Evolutionary conservation across 2,329 filamentous ascomycete species (phyloP), one percentile per base, ranked within the genome.

Genomic region (Talaromyces albobiverticillius): DNA sequence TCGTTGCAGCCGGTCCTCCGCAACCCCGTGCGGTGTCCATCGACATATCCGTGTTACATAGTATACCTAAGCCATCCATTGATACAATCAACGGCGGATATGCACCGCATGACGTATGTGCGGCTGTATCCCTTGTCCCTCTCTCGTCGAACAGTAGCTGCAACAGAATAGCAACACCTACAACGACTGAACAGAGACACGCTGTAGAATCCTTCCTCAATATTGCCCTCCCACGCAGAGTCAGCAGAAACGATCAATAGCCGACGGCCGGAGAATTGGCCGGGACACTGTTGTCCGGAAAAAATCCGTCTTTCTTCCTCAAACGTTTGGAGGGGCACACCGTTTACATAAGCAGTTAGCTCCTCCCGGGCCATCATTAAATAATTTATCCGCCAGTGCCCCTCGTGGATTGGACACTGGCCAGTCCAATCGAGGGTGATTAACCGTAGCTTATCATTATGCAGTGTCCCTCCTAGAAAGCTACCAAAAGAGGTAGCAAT

Each of bases 271-370:
- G 41, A 25, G 29, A 45, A 8, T 23, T 47, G 16, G 11, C 49
- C 54, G 54, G 54, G 45, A 56, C 49, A 56, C 54, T 48, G 43
- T 53, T 52, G 54, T 49, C 54, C 54, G 54, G 49, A 32, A 34
- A 41, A 52, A 53, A 8, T 34, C 25, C 45, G 14, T 13, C 16
- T 43, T 18, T 32, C 34, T 9, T n/a, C 26, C 40, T 25, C 40
- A 31, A 29, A 42, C 16, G 1, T n/a, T 46, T 52, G 50, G 41
- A 46, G 50, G 50, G 50, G 50, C 45, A 52, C 45, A 45, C n/a
- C 11, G 36, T 16, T 40, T 40, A 40, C 4, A 16, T 40, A 18
- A 40, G 16, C 18, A 18, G 5, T 16, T 40, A 18, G 5, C 36
- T 40, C 16, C 7, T 40, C 16, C 9, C 18, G 36, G 18, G 3